A percentile compares a stretch with the other conserved stretches of the same genome.
These are phyloP conservation scores for Vigna radiata DNA, from an alignment of 306 rosid species.

Conservation along the genomic window DNA sequence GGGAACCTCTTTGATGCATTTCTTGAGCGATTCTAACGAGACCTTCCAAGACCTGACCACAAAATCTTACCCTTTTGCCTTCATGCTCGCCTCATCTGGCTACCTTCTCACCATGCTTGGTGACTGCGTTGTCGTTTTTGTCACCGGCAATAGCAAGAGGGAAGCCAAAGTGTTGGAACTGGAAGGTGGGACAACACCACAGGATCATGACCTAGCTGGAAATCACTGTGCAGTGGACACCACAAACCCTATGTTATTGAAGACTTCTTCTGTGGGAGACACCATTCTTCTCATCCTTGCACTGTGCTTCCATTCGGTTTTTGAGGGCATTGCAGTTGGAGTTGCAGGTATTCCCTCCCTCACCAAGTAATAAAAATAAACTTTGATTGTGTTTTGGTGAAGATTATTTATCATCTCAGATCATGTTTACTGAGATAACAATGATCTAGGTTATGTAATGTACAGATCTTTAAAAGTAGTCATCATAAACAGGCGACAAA, in stretches of 20 bases:
- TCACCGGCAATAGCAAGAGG: constrained; percentile 42
- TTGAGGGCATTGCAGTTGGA: constrained; percentile 87
- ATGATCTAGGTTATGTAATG: too few species aligned
- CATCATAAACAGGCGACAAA: background rate
- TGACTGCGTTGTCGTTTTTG: constrained; percentile 54
- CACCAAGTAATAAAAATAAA: too few species aligned
- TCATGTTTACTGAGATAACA: too few species aligned
- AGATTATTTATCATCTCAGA: too few species aligned
- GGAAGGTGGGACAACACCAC: constrained; percentile 56
- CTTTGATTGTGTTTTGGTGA: too few species aligned
- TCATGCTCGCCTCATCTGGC: constrained; percentile 70
- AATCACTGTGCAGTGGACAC: background rate
- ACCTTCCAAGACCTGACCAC: constrained; percentile 60
- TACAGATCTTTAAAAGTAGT: background rate
- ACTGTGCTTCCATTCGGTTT: constrained; percentile 78
- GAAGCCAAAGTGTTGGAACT: constrained; percentile 56
- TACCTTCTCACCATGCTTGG: constrained; percentile 79
- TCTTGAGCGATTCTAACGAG: constrained; percentile 68
- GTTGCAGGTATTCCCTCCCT: constrained; percentile 55
- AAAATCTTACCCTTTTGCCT: constrained; percentile 74
- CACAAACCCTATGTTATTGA: constrained; percentile 48
- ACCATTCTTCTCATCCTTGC: constrained; percentile 75
- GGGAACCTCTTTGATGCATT: constrained; percentile 79
- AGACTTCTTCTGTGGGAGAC: constrained; percentile 66
- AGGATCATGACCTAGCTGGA: constrained; percentile 17